A percentile compares a stretch with the other conserved stretches of the same genome.
Conservation (phyloP, 768 basidiomycete genomes). For the Pisolithus orientalis region DNA sequence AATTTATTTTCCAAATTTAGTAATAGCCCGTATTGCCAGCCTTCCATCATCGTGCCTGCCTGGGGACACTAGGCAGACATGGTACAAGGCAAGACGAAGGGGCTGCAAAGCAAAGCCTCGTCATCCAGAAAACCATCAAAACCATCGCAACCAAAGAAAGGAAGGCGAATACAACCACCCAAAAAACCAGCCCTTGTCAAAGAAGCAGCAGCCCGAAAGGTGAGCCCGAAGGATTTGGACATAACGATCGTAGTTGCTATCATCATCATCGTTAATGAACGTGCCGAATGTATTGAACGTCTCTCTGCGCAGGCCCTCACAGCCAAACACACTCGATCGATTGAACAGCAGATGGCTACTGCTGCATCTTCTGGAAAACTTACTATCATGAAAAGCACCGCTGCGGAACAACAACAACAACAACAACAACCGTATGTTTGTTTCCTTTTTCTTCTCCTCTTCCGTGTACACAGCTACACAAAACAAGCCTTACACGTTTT, state of each 20-base stretch:
- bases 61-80: slow-evolving; percentile 29
- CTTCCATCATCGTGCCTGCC: too few species aligned
- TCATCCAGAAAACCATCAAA: slow-evolving; percentile 53
- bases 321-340: slow-evolving; percentile 87
- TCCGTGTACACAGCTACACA: neutral
- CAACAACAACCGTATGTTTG: slow-evolving; percentile 16
- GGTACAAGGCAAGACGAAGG: slow-evolving; percentile 87
- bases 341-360: slow-evolving; percentile 85
- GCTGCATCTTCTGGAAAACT: slow-evolving; percentile 87
- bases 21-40: neutral
- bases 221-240: slow-evolving; percentile 21
- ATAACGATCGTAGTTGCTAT: too few species aligned
- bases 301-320: slow-evolving; percentile 55
- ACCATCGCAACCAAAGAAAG: slow-evolving; percentile 74
- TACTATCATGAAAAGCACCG: slow-evolving; percentile 81
- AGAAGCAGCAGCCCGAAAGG: slow-evolving; percentile 74
- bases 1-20: neutral
- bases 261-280: too few species aligned
- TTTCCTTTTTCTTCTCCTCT: neutral
- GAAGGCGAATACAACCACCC: slow-evolving; percentile 69
- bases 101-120: slow-evolving; percentile 50
- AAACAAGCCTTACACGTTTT: neutral
- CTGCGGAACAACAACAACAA: slow-evolving; percentile 10
- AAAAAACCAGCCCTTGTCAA: slow-evolving; percentile 74
- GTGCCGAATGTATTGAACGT: too few species aligned